phyloP scores from a whole-genome alignment of 257 asterid genomes.

The Lycium barbarum region DNA sequence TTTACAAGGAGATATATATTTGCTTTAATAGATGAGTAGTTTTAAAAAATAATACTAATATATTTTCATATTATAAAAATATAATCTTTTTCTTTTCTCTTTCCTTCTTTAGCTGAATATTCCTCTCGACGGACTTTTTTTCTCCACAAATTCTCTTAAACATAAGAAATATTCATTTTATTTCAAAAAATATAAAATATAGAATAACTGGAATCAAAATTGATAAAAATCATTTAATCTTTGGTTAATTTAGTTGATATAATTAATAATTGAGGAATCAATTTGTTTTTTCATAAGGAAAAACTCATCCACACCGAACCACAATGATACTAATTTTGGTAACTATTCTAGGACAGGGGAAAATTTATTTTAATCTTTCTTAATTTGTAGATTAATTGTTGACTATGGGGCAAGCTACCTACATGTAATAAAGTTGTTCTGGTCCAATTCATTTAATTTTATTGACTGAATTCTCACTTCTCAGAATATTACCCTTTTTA shows the following conservation, averaged over 20 bases:
- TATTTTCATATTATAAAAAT: too few species aligned
- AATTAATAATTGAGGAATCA: neutral
- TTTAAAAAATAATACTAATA: too few species aligned
- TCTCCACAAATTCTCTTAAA: too few species aligned
- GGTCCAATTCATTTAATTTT: constrained; percentile 3
- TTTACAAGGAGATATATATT: too few species aligned
- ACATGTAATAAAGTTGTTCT: neutral
- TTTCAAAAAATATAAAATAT: too few species aligned
- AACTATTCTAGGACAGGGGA: neutral
- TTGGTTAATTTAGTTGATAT: neutral
- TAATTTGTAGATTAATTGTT: neutral
- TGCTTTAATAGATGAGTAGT: too few species aligned
- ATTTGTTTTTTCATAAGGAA: neutral
- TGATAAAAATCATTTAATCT: too few species aligned
- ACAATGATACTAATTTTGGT: neutral
- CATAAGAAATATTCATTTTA: too few species aligned
- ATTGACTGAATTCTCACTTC: neutral
- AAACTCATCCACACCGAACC: neutral
- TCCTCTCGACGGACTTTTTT: too few species aligned
- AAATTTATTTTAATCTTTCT: neutral
- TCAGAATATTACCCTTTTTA: neutral
- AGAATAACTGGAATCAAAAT: too few species aligned
- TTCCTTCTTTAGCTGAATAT: too few species aligned
- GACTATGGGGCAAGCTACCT: neutral
- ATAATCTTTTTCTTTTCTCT: too few species aligned